Conservation (phyloP, 1,139 yeast species). For the Kazachstania sp. region DNA sequence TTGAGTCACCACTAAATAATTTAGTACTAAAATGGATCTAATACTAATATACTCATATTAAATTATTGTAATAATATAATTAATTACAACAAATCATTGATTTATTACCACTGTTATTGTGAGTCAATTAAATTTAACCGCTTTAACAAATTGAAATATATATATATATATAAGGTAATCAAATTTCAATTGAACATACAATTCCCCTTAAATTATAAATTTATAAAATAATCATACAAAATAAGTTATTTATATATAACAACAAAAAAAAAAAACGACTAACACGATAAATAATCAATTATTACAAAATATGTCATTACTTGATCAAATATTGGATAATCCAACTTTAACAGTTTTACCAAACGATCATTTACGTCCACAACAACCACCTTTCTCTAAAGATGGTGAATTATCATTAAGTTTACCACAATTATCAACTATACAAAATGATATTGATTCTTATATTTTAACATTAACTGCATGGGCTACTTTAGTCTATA, state of each 20-base stretch:
- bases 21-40: background rate
- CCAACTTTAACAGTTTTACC: conserved; percentile 86
- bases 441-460: conserved; percentile 24
- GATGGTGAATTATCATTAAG: conserved; percentile 41
- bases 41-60: background rate
- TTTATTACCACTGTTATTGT: too few relatives aligned
- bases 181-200: background rate
- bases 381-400: conserved; percentile 61
- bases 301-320: conserved; percentile 32
- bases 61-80: background rate
- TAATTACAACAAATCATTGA: background rate
- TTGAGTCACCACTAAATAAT: background rate
- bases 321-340: conserved; percentile 48
- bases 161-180: background rate
- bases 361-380: conserved; percentile 75
- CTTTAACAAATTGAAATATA: background rate
- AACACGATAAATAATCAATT: conserved; percentile 58
- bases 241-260: conserved; percentile 48
- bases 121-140: background rate
- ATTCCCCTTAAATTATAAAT: background rate
- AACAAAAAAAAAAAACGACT: too few relatives aligned
- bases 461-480: conserved; percentile 58
- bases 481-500: conserved; percentile 61
- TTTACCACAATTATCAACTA: conserved; percentile 29
- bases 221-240: too few relatives aligned